Conservation (phyloP, 2,329 filamentous ascomycete genomes). For the Fusarium globosum region DNA sequence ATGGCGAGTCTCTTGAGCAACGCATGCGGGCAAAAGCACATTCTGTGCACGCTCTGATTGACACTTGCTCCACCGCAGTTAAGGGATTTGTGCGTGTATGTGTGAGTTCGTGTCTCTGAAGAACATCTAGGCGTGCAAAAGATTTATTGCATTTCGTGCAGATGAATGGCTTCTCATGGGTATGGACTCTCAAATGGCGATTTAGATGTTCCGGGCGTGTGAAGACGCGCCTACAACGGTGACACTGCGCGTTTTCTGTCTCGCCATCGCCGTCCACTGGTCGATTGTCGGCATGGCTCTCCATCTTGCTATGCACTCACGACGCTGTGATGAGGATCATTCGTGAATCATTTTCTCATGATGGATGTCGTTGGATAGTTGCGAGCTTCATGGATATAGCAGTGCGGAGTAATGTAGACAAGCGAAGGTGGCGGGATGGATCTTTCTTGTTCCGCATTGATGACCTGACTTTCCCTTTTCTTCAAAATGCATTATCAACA, state of each 20-base stretch:
- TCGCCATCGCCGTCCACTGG: neutral
- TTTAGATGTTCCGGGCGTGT: slow-evolving; percentile 27
- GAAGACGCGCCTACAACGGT: slow-evolving; percentile 10
- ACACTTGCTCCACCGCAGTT: neutral
- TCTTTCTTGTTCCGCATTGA: slow-evolving; percentile 5
- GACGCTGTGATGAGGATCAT: neutral
- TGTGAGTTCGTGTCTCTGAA: slow-evolving; percentile 24
- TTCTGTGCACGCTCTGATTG: slow-evolving; percentile 25
- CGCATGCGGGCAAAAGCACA: slow-evolving; percentile 29
- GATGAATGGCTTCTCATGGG: slow-evolving; percentile 28
- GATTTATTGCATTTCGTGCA: slow-evolving; percentile 26
- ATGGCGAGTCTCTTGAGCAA: slow-evolving; percentile 29
- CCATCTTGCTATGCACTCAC: neutral
- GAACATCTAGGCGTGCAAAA: slow-evolving; percentile 30
- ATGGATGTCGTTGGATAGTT: neutral
- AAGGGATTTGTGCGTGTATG: slow-evolving; percentile 6
- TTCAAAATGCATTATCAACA: neutral
- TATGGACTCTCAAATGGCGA: slow-evolving; percentile 30
- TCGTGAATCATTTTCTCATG: neutral
- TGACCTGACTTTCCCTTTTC: neutral
- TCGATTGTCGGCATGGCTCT: neutral
- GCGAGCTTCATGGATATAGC: neutral
- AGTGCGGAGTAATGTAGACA: neutral
- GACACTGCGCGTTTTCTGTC: neutral
- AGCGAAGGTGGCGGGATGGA: slow-evolving; percentile 1